Base-by-base conservation (phyloP, 139 green algal genomes). In the Zygnema circumcarinatum region DNA sequence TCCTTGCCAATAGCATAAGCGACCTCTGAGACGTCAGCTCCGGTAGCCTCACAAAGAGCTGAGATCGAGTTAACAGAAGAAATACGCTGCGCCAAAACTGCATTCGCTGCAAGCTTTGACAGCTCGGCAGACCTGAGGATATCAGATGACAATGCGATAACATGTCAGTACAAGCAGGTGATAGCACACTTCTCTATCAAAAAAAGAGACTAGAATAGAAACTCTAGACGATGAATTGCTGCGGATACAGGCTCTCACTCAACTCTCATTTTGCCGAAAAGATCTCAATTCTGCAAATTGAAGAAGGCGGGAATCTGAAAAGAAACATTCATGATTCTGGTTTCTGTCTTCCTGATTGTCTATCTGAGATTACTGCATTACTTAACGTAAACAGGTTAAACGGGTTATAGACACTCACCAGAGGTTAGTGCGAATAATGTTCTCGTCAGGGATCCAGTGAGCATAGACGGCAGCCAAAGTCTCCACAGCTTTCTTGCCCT, bases 51-150 rank as follows among this genome's bases (percentile, higher is more conserved):
- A 87, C 97, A 99, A 3, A 99, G 93, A 0, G 97, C 97, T 11
- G 95, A 98, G 85, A 99, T 98, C 85, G 97, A 93, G 93, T 99
- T 99, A 88, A 99, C 95, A 75, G 97, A 99, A 25, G 95, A 98
- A 81, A 99, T 99, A 84, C 97, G 93, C 93, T 99, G 97, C 2
- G 97, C 97, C 2, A 94, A 79, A 42, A 94, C 86, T 2, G 91
- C 91, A 89, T 93, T 93, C 25, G 97, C 97, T 1, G 96, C 96
- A 21, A 99, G 92, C 95, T 99, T 99, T 62, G 97, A 95, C 47
- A 99, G 94, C 95, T 99, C 97, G 2, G 97, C 96, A 33, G 94
- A 91, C 83, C 83, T 88, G 82, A 32, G 16, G 41, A 83, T 75
- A 36, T n/a, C n/a, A 7, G 21, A n/a, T n/a, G n/a, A n/a, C n/a